Evolutionary conservation across 768 basidiomycete genomes (phyloP).

Genomic region (Naganishia antarctica): DNA sequence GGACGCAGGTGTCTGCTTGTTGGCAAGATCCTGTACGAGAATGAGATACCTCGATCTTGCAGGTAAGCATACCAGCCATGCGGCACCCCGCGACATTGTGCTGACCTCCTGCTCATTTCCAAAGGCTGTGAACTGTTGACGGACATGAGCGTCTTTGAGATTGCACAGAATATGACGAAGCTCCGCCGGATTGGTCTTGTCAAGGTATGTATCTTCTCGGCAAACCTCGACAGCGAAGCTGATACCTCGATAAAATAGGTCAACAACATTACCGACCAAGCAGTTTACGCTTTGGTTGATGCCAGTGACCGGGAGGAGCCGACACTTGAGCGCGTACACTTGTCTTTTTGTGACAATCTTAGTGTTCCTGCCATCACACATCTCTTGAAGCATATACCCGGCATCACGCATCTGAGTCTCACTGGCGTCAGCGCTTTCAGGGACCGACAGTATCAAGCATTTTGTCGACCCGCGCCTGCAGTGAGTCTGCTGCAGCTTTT

Average conservation of each 20-base stretch:
- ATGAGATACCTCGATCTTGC: slow-evolving; percentile 94
- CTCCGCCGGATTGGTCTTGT: slow-evolving; percentile 92
- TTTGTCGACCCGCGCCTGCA: slow-evolving; percentile 79
- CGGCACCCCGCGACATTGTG: slow-evolving; percentile 8
- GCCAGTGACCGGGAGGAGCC: slow-evolving; percentile 56
- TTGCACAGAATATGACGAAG: slow-evolving; percentile 73
- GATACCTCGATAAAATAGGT: slow-evolving; percentile 49
- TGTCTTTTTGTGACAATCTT: slow-evolving; percentile 95
- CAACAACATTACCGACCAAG: slow-evolving; percentile 85
- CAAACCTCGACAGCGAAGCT: neutral
- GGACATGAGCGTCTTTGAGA: slow-evolving; percentile 88
- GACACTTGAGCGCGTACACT: slow-evolving; percentile 87
- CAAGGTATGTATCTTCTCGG: slow-evolving; percentile 53
- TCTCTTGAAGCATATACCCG: slow-evolving; percentile 79
- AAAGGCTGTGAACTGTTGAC: slow-evolving; percentile 59
- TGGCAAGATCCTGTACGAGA: slow-evolving; percentile 81
- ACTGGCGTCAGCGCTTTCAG: slow-evolving; percentile 96
- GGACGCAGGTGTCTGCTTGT: slow-evolving; percentile 73
- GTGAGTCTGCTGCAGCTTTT: slow-evolving; percentile 53
- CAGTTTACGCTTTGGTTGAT: slow-evolving; percentile 79
- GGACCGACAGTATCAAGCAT: slow-evolving; percentile 75
- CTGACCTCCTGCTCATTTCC: slow-evolving; percentile 59
- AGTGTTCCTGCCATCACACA: slow-evolving; percentile 85
- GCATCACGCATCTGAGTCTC: slow-evolving; percentile 87
- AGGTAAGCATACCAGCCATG: slow-evolving; percentile 54